Evolutionary conservation across 345 rosid species (phyloP), one percentile per base, ranked within the genome.

Genomic region (Zanthoxylum bungeanum): DNA sequence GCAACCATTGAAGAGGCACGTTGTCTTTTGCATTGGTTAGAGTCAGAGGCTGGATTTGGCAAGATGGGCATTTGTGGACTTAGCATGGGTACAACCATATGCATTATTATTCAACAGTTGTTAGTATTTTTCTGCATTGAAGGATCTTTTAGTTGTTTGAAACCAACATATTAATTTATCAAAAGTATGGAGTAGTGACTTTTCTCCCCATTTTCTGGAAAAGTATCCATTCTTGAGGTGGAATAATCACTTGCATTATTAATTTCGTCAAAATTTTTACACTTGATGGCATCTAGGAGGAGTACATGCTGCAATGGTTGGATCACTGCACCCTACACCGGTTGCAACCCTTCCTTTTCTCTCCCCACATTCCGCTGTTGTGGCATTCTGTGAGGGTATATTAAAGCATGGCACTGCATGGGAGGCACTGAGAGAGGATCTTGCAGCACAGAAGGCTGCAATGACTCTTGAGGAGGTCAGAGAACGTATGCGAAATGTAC

Each of bases 281-380:
- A 51, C 66, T 77, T 80, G 24, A 30, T 74, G 80, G 57, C 22
- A 76, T 72, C 63, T 64, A 85, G 99, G 99, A 28, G 98, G 99
- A 83, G 99, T 95, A 11, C 98, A 92, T 80, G 97, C 99, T 79
- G 96, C 98, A 67, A 92, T 95, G 99, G 94, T 91, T 64, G 99
- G 99, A 83, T 91, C 99, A 60, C 90, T 92, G 78, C 93, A 95
- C 84, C 99, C 99, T 52, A 87, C 94, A 74, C 94, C 99, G 10
- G 74, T 95, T 76, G 98, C 99, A 70, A 95, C 93, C 69, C 87
- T 95, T 69, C 99, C 98, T 69, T 95, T 95, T 82, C 87, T 95
- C 42, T 95, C 99, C 61, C 98, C 99, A 2, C 99, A 95, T 75
- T 92, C 97, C 70, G 99, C 99, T 8, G 97, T 86, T 77, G 99